Base-by-base conservation (phyloP, 108 stramenopile genomes). In the Fistulifera solaris region DNA sequence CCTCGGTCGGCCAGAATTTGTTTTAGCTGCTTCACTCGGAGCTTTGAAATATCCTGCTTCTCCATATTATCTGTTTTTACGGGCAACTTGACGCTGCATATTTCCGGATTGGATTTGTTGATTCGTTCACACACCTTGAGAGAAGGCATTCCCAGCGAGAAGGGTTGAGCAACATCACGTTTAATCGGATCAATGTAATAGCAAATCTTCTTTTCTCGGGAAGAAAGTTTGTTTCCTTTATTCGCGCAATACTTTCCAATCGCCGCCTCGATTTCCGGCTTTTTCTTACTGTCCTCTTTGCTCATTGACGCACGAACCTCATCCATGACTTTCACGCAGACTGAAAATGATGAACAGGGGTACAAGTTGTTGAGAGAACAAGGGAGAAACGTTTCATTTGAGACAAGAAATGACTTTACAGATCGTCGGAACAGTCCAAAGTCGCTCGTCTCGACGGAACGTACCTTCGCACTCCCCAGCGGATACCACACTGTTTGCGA, bases 111-210 rank as follows among this genome's bases (percentile, higher is more conserved):
- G 47, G 54, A 52, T 68, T 94, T 89, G 58, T 76, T 85, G 52
- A 93, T 87, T 44, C 89, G 72, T 62, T 93, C 62, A 58, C 87
- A 90, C 19, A 93, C 64, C 58, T 94, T 95, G n/a, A 84, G 59
- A 40, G 87, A 84, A 24, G 87, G 51, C 94, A 98, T 94, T 8
- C 97, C 95, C 24, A 93, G 69, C 15, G 78, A 78, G 65, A 95
- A 95, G 3, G 96, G 94, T 61, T 96, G 96, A 5, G 94, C 90
- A 7, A 96, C 77, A 58, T 90, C 91, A 17, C 93, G 80, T 72
- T 97, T 96, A 72, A 99, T 96, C 38, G 98, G 96, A 64, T 86
- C 77, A 58, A 99, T 76, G 76, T 93, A 97, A 70, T 99, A 99
- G 63, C 98, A 99, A 59, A 98, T 94, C 72, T 97, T 99, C 66